phyloP scores from a whole-genome alignment of 106 monocot species.

The Dioscorea dumetorum region DNA sequence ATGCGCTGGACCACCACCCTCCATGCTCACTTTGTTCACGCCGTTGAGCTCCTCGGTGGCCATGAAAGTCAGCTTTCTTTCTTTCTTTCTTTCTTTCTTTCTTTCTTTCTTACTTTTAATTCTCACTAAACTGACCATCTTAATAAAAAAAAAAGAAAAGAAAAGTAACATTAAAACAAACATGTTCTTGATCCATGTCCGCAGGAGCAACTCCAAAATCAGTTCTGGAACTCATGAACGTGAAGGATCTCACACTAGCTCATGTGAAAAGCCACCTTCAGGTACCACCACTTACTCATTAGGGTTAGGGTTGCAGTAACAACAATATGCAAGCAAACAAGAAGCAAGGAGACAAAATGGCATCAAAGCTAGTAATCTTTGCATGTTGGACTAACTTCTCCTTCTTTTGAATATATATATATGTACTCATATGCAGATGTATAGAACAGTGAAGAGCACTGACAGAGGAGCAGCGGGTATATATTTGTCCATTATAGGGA shows the following conservation, averaged over 20 bases:
- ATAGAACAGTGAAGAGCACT: constrained; percentile 80
- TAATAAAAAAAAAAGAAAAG: too few relatives aligned
- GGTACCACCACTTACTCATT: constrained; percentile 17
- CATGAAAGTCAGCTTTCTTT: constrained; percentile 52
- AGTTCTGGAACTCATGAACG: constrained; percentile 78
- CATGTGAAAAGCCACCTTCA: constrained; percentile 84
- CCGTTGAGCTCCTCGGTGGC: constrained; percentile 70
- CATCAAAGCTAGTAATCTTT: constrained; percentile 5
- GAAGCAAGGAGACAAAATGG: constrained; percentile 38
- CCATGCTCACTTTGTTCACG: constrained; percentile 65
- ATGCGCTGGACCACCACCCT: constrained; percentile 74
- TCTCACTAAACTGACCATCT: too few relatives aligned
- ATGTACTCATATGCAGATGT: constrained; percentile 53
- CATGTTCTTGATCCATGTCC: background rate
- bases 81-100: too few relatives aligned
- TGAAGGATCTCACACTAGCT: constrained; percentile 71
- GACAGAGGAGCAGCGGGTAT: constrained; percentile 33
- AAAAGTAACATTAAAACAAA: too few relatives aligned
- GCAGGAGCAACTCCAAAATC: constrained; percentile 79
- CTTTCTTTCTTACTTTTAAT: background rate
- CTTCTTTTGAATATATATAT: background rate
- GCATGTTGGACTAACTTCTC: background rate
- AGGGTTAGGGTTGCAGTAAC: constrained; percentile 20
- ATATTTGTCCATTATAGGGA: too few relatives aligned
- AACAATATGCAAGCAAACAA: constrained; percentile 3